A percentile compares a stretch with the other conserved stretches of the same genome.
Evolutionary conservation across 2,329 filamentous ascomycete genomes (phyloP).

Genomic region (Penicillium sp.): DNA sequence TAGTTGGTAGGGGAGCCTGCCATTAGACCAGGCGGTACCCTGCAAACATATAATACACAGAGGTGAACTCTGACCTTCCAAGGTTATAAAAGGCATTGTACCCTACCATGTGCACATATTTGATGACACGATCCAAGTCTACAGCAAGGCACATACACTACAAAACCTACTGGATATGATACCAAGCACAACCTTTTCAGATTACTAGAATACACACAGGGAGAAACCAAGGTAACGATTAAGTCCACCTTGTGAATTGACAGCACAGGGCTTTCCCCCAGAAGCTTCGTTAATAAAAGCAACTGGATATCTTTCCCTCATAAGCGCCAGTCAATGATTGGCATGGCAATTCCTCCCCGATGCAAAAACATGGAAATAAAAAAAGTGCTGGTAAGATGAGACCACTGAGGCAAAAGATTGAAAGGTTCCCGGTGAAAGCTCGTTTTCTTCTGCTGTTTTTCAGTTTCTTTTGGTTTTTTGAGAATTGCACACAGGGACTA

Average conservation of each 20-base stretch:
- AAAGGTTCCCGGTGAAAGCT: slow-evolving; percentile 33
- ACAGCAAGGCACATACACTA: slow-evolving; percentile 13
- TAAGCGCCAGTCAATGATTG: slow-evolving; percentile 74
- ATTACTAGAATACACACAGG: slow-evolving; percentile 42
- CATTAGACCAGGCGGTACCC: neutral
- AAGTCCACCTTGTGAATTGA: slow-evolving; percentile 78
- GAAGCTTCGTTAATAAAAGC: slow-evolving; percentile 44
- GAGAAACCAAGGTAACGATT: slow-evolving; percentile 70
- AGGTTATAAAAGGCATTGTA: neutral
- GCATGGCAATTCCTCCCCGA: slow-evolving; percentile 42
- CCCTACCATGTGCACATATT: neutral
- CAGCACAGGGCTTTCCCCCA: slow-evolving; percentile 99
- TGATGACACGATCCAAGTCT: neutral
- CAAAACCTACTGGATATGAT: slow-evolving; percentile 21
- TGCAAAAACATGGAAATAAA: slow-evolving; percentile 32
- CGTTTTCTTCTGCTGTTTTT: slow-evolving; percentile 38
- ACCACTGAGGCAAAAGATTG: slow-evolving; percentile 30
- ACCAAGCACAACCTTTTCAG: slow-evolving; percentile 38
- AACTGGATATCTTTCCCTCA: slow-evolving; percentile 97
- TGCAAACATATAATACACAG: neutral
- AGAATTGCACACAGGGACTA: slow-evolving; percentile 38
- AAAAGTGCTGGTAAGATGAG: slow-evolving; percentile 28
- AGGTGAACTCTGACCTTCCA: neutral
- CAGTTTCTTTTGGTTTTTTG: slow-evolving; percentile 34
- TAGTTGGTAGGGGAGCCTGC: neutral